phyloP scores from a whole-genome alignment of 2,329 filamentous ascomycete species.

The Aureobasidium subglaciale region DNA sequence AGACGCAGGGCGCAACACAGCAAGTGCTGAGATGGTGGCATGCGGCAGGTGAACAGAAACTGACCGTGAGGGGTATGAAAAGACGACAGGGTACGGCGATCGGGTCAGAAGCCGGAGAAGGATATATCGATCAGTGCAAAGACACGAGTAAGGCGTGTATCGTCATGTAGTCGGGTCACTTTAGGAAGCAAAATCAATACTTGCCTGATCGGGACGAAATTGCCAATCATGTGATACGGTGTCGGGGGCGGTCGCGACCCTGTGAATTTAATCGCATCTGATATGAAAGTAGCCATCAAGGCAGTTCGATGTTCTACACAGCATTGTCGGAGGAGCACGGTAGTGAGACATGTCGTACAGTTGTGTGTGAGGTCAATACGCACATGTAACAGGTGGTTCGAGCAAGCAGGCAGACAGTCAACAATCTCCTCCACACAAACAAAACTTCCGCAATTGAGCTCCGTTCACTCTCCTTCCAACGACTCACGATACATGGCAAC shows the following conservation, averaged over 20 bases:
- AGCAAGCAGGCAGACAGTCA: conserved; percentile 1
- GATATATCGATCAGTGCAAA: conserved; percentile 63
- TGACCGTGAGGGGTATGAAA: conserved; percentile 69
- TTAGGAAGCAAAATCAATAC: not conserved
- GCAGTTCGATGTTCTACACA: not conserved
- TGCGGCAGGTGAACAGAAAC: conserved; percentile 69
- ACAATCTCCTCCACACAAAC: conserved; percentile 15
- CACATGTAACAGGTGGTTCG: not conserved
- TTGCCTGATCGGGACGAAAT: not conserved
- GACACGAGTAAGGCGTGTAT: conserved; percentile 1
- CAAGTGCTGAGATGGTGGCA: conserved; percentile 93
- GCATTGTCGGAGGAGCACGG: not conserved
- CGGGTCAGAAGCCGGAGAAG: conserved; percentile 53
- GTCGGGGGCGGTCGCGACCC: not conserved
- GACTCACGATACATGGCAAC: not conserved
- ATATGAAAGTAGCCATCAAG: not conserved
- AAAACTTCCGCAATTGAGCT: conserved; percentile 5
- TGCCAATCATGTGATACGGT: conserved; percentile 9
- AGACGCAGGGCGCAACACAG: conserved; percentile 52
- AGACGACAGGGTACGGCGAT: conserved; percentile 43
- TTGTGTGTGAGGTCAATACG: not conserved
- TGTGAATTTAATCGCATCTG: not conserved
- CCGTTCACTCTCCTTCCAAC: not conserved
- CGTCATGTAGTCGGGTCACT: not conserved
- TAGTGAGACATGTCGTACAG: not conserved